Conservation (phyloP, 2,329 filamentous ascomycete genomes). For the Beauveria brongniartii region DNA sequence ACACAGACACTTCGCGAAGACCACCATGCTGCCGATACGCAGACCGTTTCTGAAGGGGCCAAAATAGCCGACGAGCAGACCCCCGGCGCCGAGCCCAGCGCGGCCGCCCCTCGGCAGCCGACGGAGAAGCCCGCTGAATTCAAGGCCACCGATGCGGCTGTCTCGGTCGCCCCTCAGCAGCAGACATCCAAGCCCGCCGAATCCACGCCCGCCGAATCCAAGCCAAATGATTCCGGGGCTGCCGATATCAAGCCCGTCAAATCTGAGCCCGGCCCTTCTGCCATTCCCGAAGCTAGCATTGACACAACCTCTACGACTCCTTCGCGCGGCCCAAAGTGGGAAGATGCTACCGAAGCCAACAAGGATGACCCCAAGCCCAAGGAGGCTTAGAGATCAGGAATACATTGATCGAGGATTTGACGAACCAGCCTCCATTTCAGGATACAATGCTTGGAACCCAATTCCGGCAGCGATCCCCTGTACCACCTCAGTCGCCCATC, state of each 20-base stretch:
- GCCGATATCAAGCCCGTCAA: neutral
- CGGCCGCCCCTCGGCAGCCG: neutral
- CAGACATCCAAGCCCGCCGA: neutral
- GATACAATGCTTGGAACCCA: neutral
- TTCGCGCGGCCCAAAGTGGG: constrained; percentile 14
- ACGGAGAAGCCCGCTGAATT: neutral
- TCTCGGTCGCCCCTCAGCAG: neutral
- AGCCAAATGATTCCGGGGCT: too few species aligned
- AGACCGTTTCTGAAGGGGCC: neutral
- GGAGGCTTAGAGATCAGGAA: constrained; percentile 9
- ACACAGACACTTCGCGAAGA: neutral
- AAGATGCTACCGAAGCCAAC: constrained; percentile 25
- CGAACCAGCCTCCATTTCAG: neutral
- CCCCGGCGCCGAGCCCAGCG: neutral
- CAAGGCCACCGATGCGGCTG: neutral
- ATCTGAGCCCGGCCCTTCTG: neutral
- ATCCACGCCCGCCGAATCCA: too few species aligned
- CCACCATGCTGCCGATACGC: neutral
- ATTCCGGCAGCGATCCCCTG: neutral
- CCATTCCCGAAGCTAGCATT: neutral
- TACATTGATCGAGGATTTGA: neutral
- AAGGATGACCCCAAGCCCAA: constrained; percentile 14
- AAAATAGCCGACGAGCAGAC: constrained; percentile 5
- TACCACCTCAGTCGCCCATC: neutral
- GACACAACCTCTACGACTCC: constrained; percentile 2